A percentile compares a stretch with the other conserved stretches of the same genome.
Conservation (phyloP, 768 basidiomycete genomes). For the Sarcodon aspratus region DNA sequence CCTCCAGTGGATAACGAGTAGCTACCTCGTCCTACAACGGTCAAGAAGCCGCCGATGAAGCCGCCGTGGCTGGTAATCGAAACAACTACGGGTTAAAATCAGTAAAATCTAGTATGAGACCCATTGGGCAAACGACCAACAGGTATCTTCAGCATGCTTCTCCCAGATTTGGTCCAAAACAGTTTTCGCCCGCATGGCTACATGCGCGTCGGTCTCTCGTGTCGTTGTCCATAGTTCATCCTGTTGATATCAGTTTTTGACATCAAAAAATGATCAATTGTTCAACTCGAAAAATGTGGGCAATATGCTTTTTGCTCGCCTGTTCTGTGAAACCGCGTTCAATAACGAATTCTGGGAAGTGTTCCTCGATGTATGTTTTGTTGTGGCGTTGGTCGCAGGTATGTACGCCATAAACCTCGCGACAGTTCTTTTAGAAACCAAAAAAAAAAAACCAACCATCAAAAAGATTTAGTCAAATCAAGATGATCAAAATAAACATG, state of each 20-base stretch:
- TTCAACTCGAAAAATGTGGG: neutral
- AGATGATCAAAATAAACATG: neutral
- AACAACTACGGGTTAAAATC: slow-evolving; percentile 31
- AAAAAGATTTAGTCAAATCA: neutral
- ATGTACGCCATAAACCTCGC: slow-evolving; percentile 57
- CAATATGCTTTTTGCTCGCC: neutral
- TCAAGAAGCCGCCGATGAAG: slow-evolving; percentile 45
- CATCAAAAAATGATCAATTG: neutral
- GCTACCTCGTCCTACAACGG: slow-evolving; percentile 28
- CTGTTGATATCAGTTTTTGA: neutral
- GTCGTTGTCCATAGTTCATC: slow-evolving; percentile 48
- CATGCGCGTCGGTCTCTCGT: slow-evolving; percentile 39
- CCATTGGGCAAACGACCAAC: slow-evolving; percentile 23
- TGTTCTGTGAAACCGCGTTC: slow-evolving; percentile 51
- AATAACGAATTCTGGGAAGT: slow-evolving; percentile 42
- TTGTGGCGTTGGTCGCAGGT: slow-evolving; percentile 58
- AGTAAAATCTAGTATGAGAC: neutral
- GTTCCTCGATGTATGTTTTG: slow-evolving; percentile 30
- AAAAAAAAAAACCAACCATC: neutral
- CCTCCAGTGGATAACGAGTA: slow-evolving; percentile 56
- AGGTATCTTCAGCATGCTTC: slow-evolving; percentile 26
- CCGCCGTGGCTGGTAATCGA: slow-evolving; percentile 60
- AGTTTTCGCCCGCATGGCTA: slow-evolving; percentile 32
- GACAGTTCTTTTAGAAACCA: slow-evolving; percentile 34
- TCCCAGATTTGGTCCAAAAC: slow-evolving; percentile 49